Conservation (phyloP, 2,329 filamentous ascomycete genomes). For the Fusarium chuoi region DNA sequence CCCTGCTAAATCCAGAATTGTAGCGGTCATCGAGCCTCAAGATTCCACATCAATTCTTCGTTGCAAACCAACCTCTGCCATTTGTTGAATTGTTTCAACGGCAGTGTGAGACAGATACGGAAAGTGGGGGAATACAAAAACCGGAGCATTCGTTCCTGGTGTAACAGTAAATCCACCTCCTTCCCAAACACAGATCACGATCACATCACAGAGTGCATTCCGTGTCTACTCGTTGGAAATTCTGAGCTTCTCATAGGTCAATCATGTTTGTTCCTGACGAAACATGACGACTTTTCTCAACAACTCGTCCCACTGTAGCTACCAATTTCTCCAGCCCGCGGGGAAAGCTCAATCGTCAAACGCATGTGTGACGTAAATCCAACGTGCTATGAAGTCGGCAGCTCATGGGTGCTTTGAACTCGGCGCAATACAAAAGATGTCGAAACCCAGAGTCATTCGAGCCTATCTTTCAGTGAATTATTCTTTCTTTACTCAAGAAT, state of each 20-base stretch:
- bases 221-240: conserved; percentile 12
- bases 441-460: neutral
- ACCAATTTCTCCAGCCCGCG: neutral
- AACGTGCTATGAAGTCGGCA: neutral
- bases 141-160: conserved; percentile 21
- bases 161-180: neutral
- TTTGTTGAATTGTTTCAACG: neutral
- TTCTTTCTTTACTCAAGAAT: neutral
- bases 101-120: neutral
- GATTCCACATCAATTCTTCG: conserved; percentile 18
- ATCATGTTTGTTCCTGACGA: neutral
- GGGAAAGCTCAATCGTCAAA: neutral
- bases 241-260: neutral
- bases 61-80: conserved; percentile 10
- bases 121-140: neutral
- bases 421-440: neutral
- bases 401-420: neutral
- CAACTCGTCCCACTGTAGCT: neutral
- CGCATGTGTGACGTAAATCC: conserved; percentile 38
- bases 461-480: rapidly evolving
- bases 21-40: conserved; percentile 15
- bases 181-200: neutral
- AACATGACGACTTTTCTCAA: conserved; percentile 20
- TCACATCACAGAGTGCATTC: neutral
- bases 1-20: neutral